Base-by-base conservation (phyloP, 2,329 filamentous ascomycete species). In the Aspergillus quadrilineatus region DNA sequence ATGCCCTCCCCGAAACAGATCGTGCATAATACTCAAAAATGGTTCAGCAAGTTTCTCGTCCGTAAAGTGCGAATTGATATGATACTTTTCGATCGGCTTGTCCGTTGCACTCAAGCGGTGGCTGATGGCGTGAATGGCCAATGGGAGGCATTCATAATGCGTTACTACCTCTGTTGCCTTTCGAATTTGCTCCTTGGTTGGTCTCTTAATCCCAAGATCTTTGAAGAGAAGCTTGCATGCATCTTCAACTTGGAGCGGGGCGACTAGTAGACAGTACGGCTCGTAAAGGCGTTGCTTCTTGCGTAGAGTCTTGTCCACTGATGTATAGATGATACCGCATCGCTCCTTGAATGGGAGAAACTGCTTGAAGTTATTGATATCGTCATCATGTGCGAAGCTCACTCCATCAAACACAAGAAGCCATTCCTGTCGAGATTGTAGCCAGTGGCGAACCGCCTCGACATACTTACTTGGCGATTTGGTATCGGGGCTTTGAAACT, bases 271-370 rank as follows among this genome's bases (percentile, higher is more conserved):
- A 78, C 76, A 69, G 78, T 80, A 59, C 73, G 86, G 72, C 79
- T 87, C 77, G 80, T 84, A 73, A 76, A 88, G 57, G 74, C 81
- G 69, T 79, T 82, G 68, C 78, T 82, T 68, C 79, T 84, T 74
- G 47, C 74, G 70, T 45, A 80, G 61, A n/a, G 82, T 83, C 39
- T 79, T 78, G 61, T 88, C 85, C 0, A 87, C 82, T 0, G 86
- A 88, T 0, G 87, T 89, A 63, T 87, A 88, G 28, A 90, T 86
- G 47, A 89, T 80, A 63, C 83, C 85, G 12, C 84, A 87, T 54
- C 84, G 80, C 58, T 75, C 79, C 29, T 79, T 80, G 62, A 86
- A 85, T 0, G 87, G 87, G n/a, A 90, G 82, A 59, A 86, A 88
- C 37, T 80, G 74, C 47, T 78, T 75, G 26, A 89, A 73, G 6